A percentile compares a stretch with the other conserved stretches of the same genome.
These are phyloP conservation scores for Annulohypoxylon bovei DNA, from an alignment of 495 filamentous ascomycete genomes.

Conservation along the genomic window DNA sequence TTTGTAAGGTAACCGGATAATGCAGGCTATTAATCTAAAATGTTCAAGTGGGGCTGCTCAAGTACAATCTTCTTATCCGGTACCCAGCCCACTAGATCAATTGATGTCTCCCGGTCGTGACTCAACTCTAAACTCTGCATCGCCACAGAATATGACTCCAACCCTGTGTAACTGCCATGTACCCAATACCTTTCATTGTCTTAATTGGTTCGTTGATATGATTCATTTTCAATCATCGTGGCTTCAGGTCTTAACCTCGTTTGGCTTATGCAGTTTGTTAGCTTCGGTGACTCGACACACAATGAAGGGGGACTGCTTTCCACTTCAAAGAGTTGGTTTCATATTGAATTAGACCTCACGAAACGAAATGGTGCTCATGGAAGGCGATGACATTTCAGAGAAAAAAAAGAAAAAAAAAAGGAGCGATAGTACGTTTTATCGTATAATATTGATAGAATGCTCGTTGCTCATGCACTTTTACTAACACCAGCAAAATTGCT, in stretches of 20 bases:
- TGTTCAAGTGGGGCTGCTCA: slow-evolving; percentile 11
- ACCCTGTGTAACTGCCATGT: neutral
- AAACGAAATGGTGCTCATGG: too few relatives aligned
- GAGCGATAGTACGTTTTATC: too few relatives aligned
- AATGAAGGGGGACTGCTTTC: neutral
- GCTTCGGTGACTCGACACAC: slow-evolving; percentile 1
- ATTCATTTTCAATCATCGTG: slow-evolving; percentile 39
- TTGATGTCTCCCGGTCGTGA: slow-evolving; percentile 8
- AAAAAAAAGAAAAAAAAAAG: neutral
- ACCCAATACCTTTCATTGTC: neutral
- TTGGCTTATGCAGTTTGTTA: neutral
- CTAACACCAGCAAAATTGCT: neutral
- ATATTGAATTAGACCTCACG: too few relatives aligned
- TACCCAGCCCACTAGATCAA: neutral
- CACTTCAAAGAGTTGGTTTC: neutral
- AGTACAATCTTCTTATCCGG: slow-evolving; percentile 14
- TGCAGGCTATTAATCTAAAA: slow-evolving; percentile 28
- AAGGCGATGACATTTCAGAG: neutral
- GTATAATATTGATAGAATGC: too few relatives aligned
- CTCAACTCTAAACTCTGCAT: slow-evolving; percentile 27
- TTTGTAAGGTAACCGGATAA: slow-evolving; percentile 16
- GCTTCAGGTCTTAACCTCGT: neutral
- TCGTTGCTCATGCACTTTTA: neutral
- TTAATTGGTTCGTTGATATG: slow-evolving; percentile 23
- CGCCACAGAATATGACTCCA: slow-evolving; percentile 30